These are phyloP conservation scores for Stentor coeruleus DNA, from an alignment of 73 alveolate genomes.

Conservation along the genomic window DNA sequence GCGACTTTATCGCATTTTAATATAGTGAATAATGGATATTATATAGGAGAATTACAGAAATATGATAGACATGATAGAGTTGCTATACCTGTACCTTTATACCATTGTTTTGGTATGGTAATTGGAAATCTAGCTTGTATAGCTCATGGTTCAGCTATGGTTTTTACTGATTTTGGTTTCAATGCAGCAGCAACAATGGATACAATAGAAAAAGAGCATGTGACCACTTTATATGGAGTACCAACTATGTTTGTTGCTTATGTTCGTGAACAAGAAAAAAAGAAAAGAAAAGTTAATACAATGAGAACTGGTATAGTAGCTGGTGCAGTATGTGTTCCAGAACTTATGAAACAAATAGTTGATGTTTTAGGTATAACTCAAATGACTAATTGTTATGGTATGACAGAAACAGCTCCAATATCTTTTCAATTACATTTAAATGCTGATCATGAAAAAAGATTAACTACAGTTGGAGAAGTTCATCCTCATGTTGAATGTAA, in stretches of 20 bases:
- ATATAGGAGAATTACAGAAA: slow-evolving; percentile 30
- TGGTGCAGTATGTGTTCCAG: slow-evolving; percentile 67
- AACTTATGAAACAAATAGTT: slow-evolving; percentile 27
- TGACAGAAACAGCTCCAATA: slow-evolving; percentile 52
- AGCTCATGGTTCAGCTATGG: slow-evolving; percentile 60
- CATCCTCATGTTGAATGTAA: slow-evolving; percentile 39
- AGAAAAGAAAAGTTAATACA: slow-evolving; percentile 33
- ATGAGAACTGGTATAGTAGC: slow-evolving; percentile 70
- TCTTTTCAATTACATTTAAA: background rate
- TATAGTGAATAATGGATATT: slow-evolving; percentile 53
- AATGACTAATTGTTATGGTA: slow-evolving; percentile 34
- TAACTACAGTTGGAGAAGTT: slow-evolving; percentile 44
- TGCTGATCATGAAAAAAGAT: slow-evolving; percentile 38
- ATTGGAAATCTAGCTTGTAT: slow-evolving; percentile 65
- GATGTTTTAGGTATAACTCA: slow-evolving; percentile 26
- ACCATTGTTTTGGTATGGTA: slow-evolving; percentile 74
- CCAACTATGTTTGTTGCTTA: slow-evolving; percentile 74
- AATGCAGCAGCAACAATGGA: slow-evolving; percentile 50
- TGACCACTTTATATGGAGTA: slow-evolving; percentile 61
- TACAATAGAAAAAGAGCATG: slow-evolving; percentile 41
- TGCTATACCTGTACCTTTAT: slow-evolving; percentile 63
- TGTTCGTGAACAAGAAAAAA: slow-evolving; percentile 43
- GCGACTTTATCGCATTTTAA: slow-evolving; percentile 60
- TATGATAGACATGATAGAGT: slow-evolving; percentile 36
- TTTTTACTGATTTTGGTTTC: slow-evolving; percentile 68